Evolutionary conservation across 148 eudicot genomes (phyloP), one percentile per base, ranked within the genome.

Genomic region (Dianthus caryophyllus): DNA sequence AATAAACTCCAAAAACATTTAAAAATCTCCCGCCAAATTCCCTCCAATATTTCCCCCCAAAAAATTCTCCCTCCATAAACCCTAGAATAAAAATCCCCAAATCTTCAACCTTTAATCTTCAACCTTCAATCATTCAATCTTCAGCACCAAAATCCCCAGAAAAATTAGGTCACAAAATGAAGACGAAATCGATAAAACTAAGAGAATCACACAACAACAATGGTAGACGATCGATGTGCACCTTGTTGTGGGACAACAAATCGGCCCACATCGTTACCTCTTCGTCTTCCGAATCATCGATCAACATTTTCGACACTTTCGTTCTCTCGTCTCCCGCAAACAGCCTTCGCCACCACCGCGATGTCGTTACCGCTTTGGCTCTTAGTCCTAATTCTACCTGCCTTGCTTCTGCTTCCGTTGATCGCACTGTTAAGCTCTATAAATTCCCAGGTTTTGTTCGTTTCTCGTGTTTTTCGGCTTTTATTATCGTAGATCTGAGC

Each of bases 311-410:
- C 76, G 90, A 93, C 41, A 53, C 90, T 10, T 72, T 78, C 9
- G 64, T 83, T 29, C 84, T 77, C 0, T 77, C 95, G 0, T 67
- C 69, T 14, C 66, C 87, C 1, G 75, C 88, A 0, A 84, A 73
- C 65, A 51, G 27, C 16, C 80, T 94, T 18, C 82, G 84, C 0
- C 68, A 88, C 39, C 98, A 94, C 66, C 75, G 86, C 4, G 97
- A 94, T 65, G 98, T 96, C 0, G 97, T 94, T 31, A 84, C 97
- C 13, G 82, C 90, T 7, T 72, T 94, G 75, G 88, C 90, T 65
- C 75, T 94, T 20, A 86, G 88, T 77, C 90, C 97, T 60, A 94
- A 94, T 65, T 94, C 97, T 7, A 94, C 97, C 1, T 94, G 96
- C 70, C 96, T 94, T 18, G 98, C 97, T 59, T 94, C 98, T 22